Conservation (phyloP, 352 stramenopile species). For the Phytophthora melonis region DNA sequence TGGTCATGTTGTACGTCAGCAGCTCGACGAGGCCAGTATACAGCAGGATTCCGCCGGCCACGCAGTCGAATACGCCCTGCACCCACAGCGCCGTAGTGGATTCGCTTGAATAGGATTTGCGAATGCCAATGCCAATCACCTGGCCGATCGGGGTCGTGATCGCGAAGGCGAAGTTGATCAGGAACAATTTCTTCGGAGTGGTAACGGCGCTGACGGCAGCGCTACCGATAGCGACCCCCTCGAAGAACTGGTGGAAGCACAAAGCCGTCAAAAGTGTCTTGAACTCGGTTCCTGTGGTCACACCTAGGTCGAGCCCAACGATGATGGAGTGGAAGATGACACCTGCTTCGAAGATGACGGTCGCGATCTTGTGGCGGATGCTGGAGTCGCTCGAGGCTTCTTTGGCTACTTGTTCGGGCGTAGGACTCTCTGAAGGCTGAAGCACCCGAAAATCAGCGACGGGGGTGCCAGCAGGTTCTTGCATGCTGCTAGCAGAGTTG, state of each 20-base stretch:
- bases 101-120: constrained; percentile 56
- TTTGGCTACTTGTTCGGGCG: neutral
- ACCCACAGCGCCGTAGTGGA: constrained; percentile 60
- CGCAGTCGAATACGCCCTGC: constrained; percentile 67
- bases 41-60: constrained; percentile 74
- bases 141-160: constrained; percentile 70
- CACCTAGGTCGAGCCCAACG: constrained; percentile 70
- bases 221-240: constrained; percentile 66
- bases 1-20: constrained; percentile 78
- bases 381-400: neutral
- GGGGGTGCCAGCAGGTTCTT: neutral
- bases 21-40: constrained; percentile 77
- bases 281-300: constrained; percentile 58
- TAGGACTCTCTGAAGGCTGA: neutral
- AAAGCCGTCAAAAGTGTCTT: constrained; percentile 69
- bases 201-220: constrained; percentile 39
- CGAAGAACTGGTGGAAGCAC: constrained; percentile 84
- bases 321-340: constrained; percentile 79
- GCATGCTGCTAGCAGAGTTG: neutral
- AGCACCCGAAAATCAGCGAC: neutral
- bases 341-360: constrained; percentile 62
- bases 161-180: constrained; percentile 59
- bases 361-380: constrained; percentile 49
- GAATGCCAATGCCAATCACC: constrained; percentile 64
- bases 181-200: constrained; percentile 49